Evolutionary conservation across 495 filamentous ascomycete genomes (phyloP).

Genomic region (Darksidea phi): DNA sequence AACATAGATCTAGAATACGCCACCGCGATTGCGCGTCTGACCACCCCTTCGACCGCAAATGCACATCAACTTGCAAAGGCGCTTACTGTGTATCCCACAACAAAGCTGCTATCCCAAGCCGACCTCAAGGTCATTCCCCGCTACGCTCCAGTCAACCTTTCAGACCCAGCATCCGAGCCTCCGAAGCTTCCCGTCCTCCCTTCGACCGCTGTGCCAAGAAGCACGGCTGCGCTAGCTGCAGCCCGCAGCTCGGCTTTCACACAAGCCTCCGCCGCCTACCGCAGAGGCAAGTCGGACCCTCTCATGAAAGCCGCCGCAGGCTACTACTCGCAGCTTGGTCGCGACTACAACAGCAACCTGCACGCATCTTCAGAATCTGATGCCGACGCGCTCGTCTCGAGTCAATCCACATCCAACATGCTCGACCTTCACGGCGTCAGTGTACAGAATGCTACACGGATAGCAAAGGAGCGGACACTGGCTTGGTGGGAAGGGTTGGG

Average conservation of each 20-base stretch:
- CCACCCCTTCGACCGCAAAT: slow-evolving; percentile 54
- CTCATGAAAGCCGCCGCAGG: slow-evolving; percentile 66
- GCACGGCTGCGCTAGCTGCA: slow-evolving; percentile 40
- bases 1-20: slow-evolving; percentile 47
- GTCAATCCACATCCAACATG: slow-evolving; percentile 54
- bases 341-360: slow-evolving; percentile 51
- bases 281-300: slow-evolving; percentile 61
- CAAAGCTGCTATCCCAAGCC: slow-evolving; percentile 4
- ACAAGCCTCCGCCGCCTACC: slow-evolving; percentile 62
- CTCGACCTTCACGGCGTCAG: slow-evolving; percentile 84
- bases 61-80: slow-evolving; percentile 60
- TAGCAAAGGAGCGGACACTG: slow-evolving; percentile 63
- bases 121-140: slow-evolving; percentile 44
- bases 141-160: slow-evolving; percentile 39
- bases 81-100: slow-evolving; percentile 39
- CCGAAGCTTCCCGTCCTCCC: slow-evolving; percentile 14
- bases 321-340: slow-evolving; percentile 61
- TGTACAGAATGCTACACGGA: slow-evolving; percentile 74
- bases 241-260: slow-evolving; percentile 52
- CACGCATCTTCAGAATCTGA: slow-evolving; percentile 49
- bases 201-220: slow-evolving; percentile 8
- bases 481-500: slow-evolving; percentile 79
- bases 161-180: slow-evolving; percentile 6
- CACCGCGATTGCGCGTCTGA: slow-evolving; percentile 55
- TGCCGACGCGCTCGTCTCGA: slow-evolving; percentile 61